Conservation (phyloP, 2,329 filamentous ascomycete species). For the Fulvia fulva region DNA sequence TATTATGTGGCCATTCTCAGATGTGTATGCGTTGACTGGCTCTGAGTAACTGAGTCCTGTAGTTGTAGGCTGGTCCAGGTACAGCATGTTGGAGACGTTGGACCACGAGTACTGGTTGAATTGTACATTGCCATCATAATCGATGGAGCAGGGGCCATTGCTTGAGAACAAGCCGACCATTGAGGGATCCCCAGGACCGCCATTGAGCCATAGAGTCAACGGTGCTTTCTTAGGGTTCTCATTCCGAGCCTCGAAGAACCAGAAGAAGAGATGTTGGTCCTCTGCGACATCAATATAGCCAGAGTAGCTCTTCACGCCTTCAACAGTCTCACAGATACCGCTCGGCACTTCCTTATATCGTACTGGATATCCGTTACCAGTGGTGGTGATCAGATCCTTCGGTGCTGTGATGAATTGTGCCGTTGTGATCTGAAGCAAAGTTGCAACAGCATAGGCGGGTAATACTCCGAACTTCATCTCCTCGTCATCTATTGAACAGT, state of each 20-base stretch:
- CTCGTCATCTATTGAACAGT: neutral
- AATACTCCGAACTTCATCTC: neutral
- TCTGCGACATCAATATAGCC: slow-evolving; percentile 49
- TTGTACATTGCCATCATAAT: slow-evolving; percentile 29
- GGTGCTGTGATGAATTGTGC: slow-evolving; percentile 45
- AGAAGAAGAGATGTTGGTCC: slow-evolving; percentile 51
- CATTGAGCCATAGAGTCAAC: slow-evolving; percentile 59
- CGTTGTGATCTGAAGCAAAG: neutral
- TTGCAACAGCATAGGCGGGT: neutral
- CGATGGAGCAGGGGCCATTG: slow-evolving; percentile 29
- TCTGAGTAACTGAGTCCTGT: slow-evolving; percentile 56
- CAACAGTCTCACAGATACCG: slow-evolving; percentile 55
- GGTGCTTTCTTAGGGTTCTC: slow-evolving; percentile 52
- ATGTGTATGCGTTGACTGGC: slow-evolving; percentile 38
- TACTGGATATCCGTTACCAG: slow-evolving; percentile 47
- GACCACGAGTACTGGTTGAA: slow-evolving; percentile 59
- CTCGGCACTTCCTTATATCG: slow-evolving; percentile 56
- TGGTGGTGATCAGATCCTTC: slow-evolving; percentile 39
- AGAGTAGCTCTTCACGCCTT: slow-evolving; percentile 53
- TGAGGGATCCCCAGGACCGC: slow-evolving; percentile 54
- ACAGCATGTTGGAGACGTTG: slow-evolving; percentile 60
- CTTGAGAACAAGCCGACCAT: slow-evolving; percentile 55
- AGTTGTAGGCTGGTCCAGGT: slow-evolving; percentile 62
- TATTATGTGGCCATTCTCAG: slow-evolving; percentile 37
- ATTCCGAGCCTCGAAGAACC: slow-evolving; percentile 55